phyloP scores from a whole-genome alignment of 768 basidiomycete species.

The Boletus coccyginus region DNA sequence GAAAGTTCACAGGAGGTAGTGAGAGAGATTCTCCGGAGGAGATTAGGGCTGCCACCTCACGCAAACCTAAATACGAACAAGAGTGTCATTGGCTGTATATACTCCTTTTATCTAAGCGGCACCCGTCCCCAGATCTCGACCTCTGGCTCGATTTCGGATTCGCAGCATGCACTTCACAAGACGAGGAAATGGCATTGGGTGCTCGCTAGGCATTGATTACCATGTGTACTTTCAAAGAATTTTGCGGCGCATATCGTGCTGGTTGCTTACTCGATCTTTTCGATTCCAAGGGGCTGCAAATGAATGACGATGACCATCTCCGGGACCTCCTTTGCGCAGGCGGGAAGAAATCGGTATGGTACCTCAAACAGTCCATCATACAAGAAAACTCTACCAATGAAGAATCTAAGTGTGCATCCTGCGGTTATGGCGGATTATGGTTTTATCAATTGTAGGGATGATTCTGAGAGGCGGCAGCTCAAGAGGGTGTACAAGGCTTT shows the following conservation, averaged over 20 bases:
- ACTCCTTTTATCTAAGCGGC: background rate
- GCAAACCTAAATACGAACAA: background rate
- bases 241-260: background rate
- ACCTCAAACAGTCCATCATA: background rate
- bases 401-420: background rate
- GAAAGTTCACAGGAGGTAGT: slow-evolving; percentile 2
- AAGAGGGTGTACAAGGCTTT: background rate
- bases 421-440: slow-evolving; percentile 1
- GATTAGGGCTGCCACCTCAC: background rate
- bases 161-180: background rate
- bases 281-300: background rate
- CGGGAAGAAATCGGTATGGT: background rate
- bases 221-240: background rate
- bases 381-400: background rate
- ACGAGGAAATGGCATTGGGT: background rate
- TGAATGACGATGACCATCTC: background rate
- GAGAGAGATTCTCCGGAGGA: background rate
- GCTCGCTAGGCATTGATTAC: background rate
- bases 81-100: background rate
- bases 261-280: background rate
- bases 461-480: background rate
- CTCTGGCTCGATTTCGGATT: slow-evolving; percentile 1
- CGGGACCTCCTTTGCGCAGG: background rate
- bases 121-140: background rate
- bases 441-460: background rate